Evolutionary conservation across 2,329 filamentous ascomycete species (phyloP), one percentile per base, ranked within the genome.

Genomic region (Talaromyces sp.): DNA sequence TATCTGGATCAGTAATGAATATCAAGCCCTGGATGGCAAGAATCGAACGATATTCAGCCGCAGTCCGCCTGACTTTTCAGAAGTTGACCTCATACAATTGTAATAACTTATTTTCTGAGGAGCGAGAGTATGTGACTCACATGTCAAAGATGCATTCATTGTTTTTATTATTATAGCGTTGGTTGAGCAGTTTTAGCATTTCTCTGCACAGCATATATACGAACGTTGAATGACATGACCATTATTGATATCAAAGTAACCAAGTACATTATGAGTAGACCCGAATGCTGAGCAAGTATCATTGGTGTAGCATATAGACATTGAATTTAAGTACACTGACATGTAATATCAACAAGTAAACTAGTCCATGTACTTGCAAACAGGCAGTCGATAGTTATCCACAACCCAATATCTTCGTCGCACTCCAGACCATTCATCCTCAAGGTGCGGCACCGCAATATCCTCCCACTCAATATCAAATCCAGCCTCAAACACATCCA

Each of bases 1-100:
- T 65, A 89, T 98, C 57, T 96, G 92, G 90, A 92, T 98, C 71
- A 96, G 90, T 68, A 97, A 97, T 73, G 89, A 96, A 72, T 92
- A 92, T 61, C 92, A 93, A 21, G 90, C 91, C 10, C 79, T 98
- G 67, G 91, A 97, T 77, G 89, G 86, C 59, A 92, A 91, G 73
- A 86, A 86, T 31, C 86, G 89, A 19, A 91, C 96, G 5, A 85
- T 96, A 41, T 97, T 95, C 74, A 89, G 89, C 64, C 86, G 86
- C 64, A 90, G 91, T 63, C 93, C 93, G 17, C 93, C 93, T 0
- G 92, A 96, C 75, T 96, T 96, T 71, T 92, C 89, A 0, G 90
- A 96, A 75, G 81, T 93, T 29, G 91, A 96, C 76, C 78, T 96
- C 68, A 96, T 96, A 75, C 88, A 88, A 71, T 75, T 96, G 63